Conservation (phyloP, 345 rosid genomes). For the Mangifera indica region DNA sequence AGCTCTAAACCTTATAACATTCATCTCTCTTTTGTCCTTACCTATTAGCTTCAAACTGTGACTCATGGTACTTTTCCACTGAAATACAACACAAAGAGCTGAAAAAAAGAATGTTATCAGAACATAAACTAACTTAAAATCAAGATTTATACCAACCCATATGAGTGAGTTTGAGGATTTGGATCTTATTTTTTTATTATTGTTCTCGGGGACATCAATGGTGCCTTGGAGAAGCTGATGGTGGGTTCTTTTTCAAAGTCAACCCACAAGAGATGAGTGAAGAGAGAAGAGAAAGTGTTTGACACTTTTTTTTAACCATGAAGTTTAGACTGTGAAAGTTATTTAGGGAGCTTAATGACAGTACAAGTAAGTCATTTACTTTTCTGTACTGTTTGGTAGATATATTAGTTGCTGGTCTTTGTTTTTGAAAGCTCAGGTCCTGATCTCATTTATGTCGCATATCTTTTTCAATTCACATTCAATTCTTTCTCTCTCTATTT, state of each 20-base stretch:
- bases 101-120: slow-evolving; percentile 20
- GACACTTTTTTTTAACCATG: not conserved
- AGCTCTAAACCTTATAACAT: not conserved
- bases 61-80: not conserved
- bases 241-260: slow-evolving; percentile 25
- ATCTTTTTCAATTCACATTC: slow-evolving; percentile 20
- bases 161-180: not conserved
- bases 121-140: not conserved
- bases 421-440: slow-evolving; percentile 21
- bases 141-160: not conserved
- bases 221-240: slow-evolving; percentile 26
- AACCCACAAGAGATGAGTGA: slow-evolving; percentile 19
- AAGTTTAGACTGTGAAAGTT: not conserved
- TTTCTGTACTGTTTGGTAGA: slow-evolving; percentile 18
- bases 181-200: not conserved
- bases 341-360: not conserved
- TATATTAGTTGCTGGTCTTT: slow-evolving; percentile 17
- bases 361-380: slow-evolving; percentile 16
- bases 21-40: slow-evolving; percentile 2
- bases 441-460: slow-evolving; percentile 30
- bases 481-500: slow-evolving; percentile 22
- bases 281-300: not conserved
- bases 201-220: slow-evolving; percentile 14
- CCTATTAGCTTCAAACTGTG: not conserved
- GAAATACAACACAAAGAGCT: slow-evolving; percentile 9